phyloP scores from a whole-genome alignment of 1,284 basidiomycete species.

The Irpex sp. region DNA sequence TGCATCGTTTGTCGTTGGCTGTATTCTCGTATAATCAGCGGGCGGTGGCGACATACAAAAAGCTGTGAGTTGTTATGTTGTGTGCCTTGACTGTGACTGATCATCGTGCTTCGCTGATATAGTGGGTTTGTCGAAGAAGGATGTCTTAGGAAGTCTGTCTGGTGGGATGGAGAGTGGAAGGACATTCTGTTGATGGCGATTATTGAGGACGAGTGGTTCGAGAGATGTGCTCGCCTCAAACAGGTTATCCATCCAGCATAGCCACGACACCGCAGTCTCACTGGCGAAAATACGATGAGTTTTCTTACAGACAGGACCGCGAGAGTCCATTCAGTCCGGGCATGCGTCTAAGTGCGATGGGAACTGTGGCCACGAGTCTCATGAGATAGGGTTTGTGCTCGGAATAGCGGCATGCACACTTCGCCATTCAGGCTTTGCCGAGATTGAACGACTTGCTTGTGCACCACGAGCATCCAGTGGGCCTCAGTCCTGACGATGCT shows the following conservation, averaged over 20 bases:
- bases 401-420: not conserved
- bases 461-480: too few species aligned
- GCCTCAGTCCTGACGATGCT: not conserved
- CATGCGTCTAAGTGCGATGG: not conserved
- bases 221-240: not conserved
- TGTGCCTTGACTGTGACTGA: not conserved
- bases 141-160: slow-evolving; percentile 2
- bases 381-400: not conserved
- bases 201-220: slow-evolving; percentile 7
- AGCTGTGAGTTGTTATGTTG: slow-evolving; percentile 1
- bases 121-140: slow-evolving; percentile 11
- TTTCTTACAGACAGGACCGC: too few species aligned
- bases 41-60: slow-evolving; percentile 5
- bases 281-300: too few species aligned
- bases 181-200: slow-evolving; percentile 6
- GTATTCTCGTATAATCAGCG: slow-evolving; percentile 1
- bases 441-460: not conserved
- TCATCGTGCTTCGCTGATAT: not conserved
- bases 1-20: slow-evolving; percentile 6
- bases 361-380: not conserved
- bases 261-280: too few species aligned
- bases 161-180: slow-evolving; percentile 8
- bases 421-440: not conserved
- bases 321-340: too few species aligned
- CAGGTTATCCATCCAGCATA: not conserved